Base-by-base conservation (phyloP, 768 basidiomycete genomes). In the Hypholoma sublateritium region DNA sequence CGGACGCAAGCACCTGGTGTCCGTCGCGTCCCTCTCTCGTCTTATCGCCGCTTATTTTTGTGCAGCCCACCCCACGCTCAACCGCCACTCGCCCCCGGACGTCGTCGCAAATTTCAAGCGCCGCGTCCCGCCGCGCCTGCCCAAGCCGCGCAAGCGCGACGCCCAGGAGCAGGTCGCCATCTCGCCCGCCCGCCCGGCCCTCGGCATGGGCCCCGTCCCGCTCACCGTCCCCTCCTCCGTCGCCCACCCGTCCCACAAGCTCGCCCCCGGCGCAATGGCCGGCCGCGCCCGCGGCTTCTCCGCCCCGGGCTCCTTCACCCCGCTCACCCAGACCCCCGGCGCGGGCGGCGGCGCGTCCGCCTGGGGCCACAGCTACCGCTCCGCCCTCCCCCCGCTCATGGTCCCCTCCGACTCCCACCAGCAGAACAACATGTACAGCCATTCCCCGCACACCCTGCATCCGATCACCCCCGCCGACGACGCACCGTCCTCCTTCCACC, bases 1-100 rank as follows among this genome's bases (percentile, higher is more conserved):
- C 93, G 60, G 94, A 97, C 76, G 94, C 93, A 13, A 94, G 91
- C 72, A 95, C 93, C 60, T 97, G 94, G 94, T 95, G 93, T 95
- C 78, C 70, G 93, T 84, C 24, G 17, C 59, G 52, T 55, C 59
- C 62, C 36, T 58, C 47, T 21, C 58, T 45, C 57, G 19, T 54
- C 58, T 59, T 43, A 68, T 43, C 49, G 32, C 39, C 45, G 24
- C 47, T 62, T 58, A 56, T 54, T 53, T 47, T 63, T 63, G 55
- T 52, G 55, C 36, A 67, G 93, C 94, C 5, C 94, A 97, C 64
- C 92, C 92, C 6, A 93, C 91, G 36, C 85, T 97, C 66, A 93
- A 91, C 72, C 87, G 94, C 54, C 88, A 92, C 70, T 97, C 94
- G 1, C 87, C 91, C 2, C 83, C 91, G 54, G 94, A 93, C 60